Base-by-base conservation (phyloP, 164 flowering plant genomes). In the Macadamia tetraphylla region DNA sequence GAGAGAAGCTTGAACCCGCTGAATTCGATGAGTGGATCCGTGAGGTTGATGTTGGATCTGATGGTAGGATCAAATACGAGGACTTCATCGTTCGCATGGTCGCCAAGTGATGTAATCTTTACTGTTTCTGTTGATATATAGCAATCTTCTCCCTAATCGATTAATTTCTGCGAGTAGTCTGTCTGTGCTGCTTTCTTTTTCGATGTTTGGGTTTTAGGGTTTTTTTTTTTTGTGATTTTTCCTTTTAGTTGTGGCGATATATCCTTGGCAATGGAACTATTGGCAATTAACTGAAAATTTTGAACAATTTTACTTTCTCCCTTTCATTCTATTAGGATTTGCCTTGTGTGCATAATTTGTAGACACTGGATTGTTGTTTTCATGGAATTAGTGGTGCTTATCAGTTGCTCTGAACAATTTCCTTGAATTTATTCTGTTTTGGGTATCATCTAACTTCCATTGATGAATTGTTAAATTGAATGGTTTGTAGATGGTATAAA, bases 11-110 rank as follows among this genome's bases (percentile, higher is more conserved):
- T 51, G 97, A 94, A 69, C 90, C 89, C 6, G 78, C 87, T 9
- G 98, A 94, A 82, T 94, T 94, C 62, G 98, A 94, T 67, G 96
- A 91, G 88, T 94, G 98, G 98, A 94, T 94, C 84, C 86, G 91
- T 12, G 98, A 91, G 78, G 89, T 94, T 35, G 94, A 91, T 66
- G 94, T 91, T 56, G 91, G 93, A 31, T 77, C 92, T 35, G 98
- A 94, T 62, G 97, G 98, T 3, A 81, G 78, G 85, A 93, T 93
- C 82, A 79, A 84, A 42, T 91, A 93, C 69, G 98, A 93, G 72
- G 98, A 91, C 69, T 89, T 91, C 77, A 88, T 93, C 46, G 78
- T 81, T 9, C 69, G 96, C 46, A 93, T 93, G 97, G 89, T 93
- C 8, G 96, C 97, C 63, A 89, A 87, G 77, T 93, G 87, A 89